phyloP scores from a whole-genome alignment of 225 moss, liverwort and hornwort species.

The Polytrichum commune region DNA sequence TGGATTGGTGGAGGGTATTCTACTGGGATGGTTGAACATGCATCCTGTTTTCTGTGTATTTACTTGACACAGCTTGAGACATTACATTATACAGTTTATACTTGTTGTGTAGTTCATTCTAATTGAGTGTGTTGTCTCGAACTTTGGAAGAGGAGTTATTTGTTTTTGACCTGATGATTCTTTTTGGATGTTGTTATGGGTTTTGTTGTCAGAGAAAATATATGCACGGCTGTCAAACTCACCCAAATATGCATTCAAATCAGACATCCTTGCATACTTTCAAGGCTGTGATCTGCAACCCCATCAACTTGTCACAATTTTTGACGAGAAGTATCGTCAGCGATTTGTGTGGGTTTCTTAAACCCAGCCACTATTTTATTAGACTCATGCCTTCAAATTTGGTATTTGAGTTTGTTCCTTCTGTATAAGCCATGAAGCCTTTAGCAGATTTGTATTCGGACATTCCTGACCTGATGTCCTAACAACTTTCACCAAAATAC shows the following conservation, averaged over 20 bases:
- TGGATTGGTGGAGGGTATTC: too few species aligned
- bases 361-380: neutral
- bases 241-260: slow-evolving; percentile 74
- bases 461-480: too few species aligned
- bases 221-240: slow-evolving; percentile 65
- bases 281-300: slow-evolving; percentile 60
- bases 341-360: slow-evolving; percentile 61
- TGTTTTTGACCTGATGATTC: neutral
- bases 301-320: slow-evolving; percentile 59
- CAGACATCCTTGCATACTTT: slow-evolving; percentile 71
- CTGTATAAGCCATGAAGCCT: too few species aligned
- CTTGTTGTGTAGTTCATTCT: neutral
- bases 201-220: slow-evolving; percentile 46
- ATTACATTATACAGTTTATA: neutral
- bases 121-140: neutral
- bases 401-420: too few species aligned
- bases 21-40: too few species aligned
- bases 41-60: neutral
- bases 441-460: too few species aligned
- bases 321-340: slow-evolving; percentile 72
- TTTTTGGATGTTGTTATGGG: slow-evolving; percentile 4
- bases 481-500: too few species aligned
- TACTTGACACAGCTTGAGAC: neutral
- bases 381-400: too few species aligned
- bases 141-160: neutral